Evolutionary conservation across 2,329 filamentous ascomycete species (phyloP), one percentile per base, ranked within the genome.

Genomic region (Trichoderma harzianum): DNA sequence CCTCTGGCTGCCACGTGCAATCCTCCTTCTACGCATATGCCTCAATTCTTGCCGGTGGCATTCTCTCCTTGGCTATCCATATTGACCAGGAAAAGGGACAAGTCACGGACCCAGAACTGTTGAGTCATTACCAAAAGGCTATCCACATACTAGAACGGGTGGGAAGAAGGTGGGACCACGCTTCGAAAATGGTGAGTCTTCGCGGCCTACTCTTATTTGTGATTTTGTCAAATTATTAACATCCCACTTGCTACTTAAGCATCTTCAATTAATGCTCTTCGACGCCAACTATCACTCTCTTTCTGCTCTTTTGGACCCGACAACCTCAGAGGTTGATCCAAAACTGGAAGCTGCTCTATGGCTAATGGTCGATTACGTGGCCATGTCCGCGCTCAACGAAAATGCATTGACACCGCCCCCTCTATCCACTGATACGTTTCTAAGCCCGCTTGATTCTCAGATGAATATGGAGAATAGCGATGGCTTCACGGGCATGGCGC

Each of bases 231-330:
- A 34, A 61, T 43, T 36, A 47, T 62, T 69, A 36, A 69, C 66
- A 69, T 28, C 66, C 66, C 67, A 69, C 67, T 12, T 62, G 67
- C 24, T 69, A 53, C 21, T 62, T 28, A 7, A 69, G 66, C 67
- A 69, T 53, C 67, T 69, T 36, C 67, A 69, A 69, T 62, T 69
- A 69, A 69, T 69, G 67, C 57, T 69, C 4, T 69, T 69, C 57
- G 67, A 69, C 51, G 67, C 67, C 57, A 69, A 69, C 28, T 69
- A 69, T 26, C 67, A 69, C 47, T 62, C 67, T 30, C 67, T 69
- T 11, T 57, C 67, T 8, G 57, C 67, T 14, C 67, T 69, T 21
- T 36, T 69, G 21, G 67, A 69, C 39, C 53, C 67, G 21, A 47
- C 43, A 18, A 53, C 67, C 1, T 57, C 57, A 16, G 67, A 69